phyloP scores from a whole-genome alignment of 2,329 filamentous ascomycete species.

The Botryotinia convoluta region DNA sequence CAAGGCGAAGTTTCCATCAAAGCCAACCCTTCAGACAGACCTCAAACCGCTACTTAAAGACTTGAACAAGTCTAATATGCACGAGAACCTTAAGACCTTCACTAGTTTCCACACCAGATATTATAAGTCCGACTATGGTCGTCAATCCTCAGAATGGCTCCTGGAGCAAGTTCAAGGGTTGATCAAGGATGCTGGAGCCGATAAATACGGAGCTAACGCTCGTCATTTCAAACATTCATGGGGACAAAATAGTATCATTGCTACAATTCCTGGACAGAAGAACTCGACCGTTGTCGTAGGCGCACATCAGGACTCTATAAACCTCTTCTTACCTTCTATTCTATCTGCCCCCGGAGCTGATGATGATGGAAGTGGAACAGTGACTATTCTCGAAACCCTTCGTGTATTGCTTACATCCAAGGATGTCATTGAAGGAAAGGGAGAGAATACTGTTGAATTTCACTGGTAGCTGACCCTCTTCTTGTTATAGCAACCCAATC shows the following conservation, averaged over 20 bases:
- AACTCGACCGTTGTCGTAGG: conserved; percentile 86
- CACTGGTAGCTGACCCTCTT: conserved; percentile 63
- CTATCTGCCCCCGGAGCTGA: conserved; percentile 90
- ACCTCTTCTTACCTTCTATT: conserved; percentile 81
- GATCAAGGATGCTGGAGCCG: conserved; percentile 68
- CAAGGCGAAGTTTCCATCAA: conserved; percentile 61
- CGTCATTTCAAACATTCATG: conserved; percentile 77
- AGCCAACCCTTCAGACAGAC: conserved; percentile 62
- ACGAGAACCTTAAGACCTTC: conserved; percentile 72
- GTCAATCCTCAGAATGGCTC: conserved; percentile 85
- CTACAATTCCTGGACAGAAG: conserved; percentile 80
- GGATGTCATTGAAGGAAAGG: conserved; percentile 67
- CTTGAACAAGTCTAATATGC: conserved; percentile 74
- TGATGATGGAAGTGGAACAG: conserved; percentile 88
- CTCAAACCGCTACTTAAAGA: conserved; percentile 65
- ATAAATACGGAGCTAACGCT: conserved; percentile 63
- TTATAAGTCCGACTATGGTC: conserved; percentile 75
- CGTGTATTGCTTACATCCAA: conserved; percentile 74
- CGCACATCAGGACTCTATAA: conserved; percentile 93
- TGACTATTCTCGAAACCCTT: conserved; percentile 91
- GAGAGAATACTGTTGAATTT: conserved; percentile 87
- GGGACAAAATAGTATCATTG: conserved; percentile 89
- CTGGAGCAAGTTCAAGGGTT: conserved; percentile 70
- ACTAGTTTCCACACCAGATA: conserved; percentile 79
- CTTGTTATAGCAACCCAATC: neutral